Evolutionary conservation across 1,139 yeast genomes (phyloP).

Genomic region (Yamadazyma sp.): DNA sequence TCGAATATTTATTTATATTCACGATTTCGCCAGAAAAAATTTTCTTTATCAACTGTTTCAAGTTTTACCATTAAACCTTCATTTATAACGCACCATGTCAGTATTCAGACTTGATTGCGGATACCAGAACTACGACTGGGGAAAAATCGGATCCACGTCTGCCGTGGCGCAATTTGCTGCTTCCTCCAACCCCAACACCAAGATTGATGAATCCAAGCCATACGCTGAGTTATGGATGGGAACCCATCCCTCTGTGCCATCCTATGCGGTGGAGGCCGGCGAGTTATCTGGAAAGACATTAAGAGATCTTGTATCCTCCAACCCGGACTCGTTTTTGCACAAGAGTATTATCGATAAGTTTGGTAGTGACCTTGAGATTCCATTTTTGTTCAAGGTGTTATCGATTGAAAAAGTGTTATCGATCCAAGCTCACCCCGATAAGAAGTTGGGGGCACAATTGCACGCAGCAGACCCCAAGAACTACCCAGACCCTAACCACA

Average conservation of each 20-base stretch:
- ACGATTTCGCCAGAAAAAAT: conserved; percentile 1
- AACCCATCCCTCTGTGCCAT: conserved; percentile 91
- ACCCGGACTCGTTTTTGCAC: conserved; percentile 65
- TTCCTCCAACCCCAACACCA: conserved; percentile 56
- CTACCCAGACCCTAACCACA: conserved; percentile 97
- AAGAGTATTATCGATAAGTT: conserved; percentile 60
- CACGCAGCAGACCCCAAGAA: conserved; percentile 84
- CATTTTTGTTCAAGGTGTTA: conserved; percentile 89
- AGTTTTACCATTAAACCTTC: too few relatives aligned
- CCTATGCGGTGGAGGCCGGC: conserved; percentile 50
- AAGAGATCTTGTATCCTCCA: conserved; percentile 59
- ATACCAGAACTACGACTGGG: conserved; percentile 80
- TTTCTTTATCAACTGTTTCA: neutral
- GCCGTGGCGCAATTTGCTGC: conserved; percentile 89
- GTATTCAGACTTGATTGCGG: conserved; percentile 54
- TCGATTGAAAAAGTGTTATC: conserved; percentile 90
- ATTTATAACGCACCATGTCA: conserved; percentile 15
- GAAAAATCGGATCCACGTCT: conserved; percentile 78
- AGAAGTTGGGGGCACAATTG: conserved; percentile 70
- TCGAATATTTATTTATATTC: neutral
- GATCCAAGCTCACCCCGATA: conserved; percentile 98
- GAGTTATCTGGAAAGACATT: conserved; percentile 45
- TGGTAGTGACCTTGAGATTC: conserved; percentile 70
- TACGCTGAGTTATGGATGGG: conserved; percentile 99
- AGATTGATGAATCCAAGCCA: conserved; percentile 70